Evolutionary conservation across 352 stramenopile species (phyloP).

Genomic region (Globisporangium megalacanthum): DNA sequence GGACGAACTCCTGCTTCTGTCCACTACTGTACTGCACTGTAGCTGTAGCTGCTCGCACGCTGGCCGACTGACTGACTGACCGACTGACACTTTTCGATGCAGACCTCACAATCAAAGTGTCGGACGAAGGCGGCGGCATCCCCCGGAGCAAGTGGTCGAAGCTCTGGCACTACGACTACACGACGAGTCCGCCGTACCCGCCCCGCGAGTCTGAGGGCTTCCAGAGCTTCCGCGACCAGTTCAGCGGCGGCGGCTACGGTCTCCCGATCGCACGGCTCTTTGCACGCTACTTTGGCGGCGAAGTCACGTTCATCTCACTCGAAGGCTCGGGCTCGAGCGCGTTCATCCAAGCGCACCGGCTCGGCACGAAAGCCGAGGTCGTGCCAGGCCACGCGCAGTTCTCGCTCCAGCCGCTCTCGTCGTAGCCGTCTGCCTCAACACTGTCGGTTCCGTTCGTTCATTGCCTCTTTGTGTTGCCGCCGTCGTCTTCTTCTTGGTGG

Average conservation of each 20-base stretch:
- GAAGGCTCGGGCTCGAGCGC: constrained; percentile 96
- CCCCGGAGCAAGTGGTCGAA: constrained; percentile 94
- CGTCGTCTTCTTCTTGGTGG: too few species aligned
- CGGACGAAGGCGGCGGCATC: constrained; percentile 97
- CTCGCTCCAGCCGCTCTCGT: constrained; percentile 13
- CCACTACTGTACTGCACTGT: not conserved
- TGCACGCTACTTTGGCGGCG: constrained; percentile 97
- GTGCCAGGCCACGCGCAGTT: constrained; percentile 52
- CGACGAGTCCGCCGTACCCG: constrained; percentile 84
- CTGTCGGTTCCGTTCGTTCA: not conserved
- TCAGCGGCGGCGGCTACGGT: constrained; percentile 94
- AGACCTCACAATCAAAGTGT: constrained; percentile 97
- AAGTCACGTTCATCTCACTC: constrained; percentile 98
- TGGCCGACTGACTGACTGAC: too few species aligned
- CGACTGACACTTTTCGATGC: not conserved
- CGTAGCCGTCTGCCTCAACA: not conserved
- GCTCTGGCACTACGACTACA: constrained; percentile 99
- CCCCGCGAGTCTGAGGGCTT: constrained; percentile 54
- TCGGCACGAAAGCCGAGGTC: constrained; percentile 71
- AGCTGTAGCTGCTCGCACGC: too few species aligned
- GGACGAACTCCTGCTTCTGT: not conserved
- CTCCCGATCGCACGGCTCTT: constrained; percentile 92
- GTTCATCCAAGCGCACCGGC: constrained; percentile 77
- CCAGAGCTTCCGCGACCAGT: constrained; percentile 80
- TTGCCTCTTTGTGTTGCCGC: not conserved